Evolutionary conservation across 208 protist genomes (phyloP), one percentile per base, ranked within the genome.

Genomic region (Wallacemonas rigidus): DNA sequence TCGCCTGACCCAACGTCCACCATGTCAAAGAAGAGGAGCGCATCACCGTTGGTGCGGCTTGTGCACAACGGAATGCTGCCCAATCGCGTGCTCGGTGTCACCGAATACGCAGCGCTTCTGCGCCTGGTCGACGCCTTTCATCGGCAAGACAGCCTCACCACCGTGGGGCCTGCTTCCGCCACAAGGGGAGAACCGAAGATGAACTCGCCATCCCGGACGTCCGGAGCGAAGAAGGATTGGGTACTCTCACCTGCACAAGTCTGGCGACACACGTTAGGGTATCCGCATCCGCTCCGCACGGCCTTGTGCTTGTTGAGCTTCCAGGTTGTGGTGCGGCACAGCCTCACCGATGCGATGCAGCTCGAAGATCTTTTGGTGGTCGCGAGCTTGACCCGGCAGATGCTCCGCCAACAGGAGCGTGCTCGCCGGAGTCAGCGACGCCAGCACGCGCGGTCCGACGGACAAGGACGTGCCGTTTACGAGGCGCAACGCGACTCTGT

Each of bases 351-450:
- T 47, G 64, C 77, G 43, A 72, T 94, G 54, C 69, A 56, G 40
- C 43, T 89, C 57, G 86, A 91, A 75, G 89, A 94, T 63, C 67
- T 94, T 11, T 89, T 90, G 50, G 83, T 89, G 64, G 78, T 93
- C 47, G 75, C 80, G 47, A 82, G 74, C 48, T n/a, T 86, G 2
- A 79, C 80, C 40, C 79, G 85, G 5, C 82, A 80, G 67, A 60
- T 56, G 9, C 64, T 74, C 58, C 35, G 55, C 6, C 41, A 61
- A 41, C 72, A 64, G 45, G 36, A 58, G 17, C 41, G 63, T 14
- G 64, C 69, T 1, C 17, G 47, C 12, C 14, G 36, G 64, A 44
- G 62, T 14, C 51, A 44, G 36, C 36, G 14, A 40, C 56, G 69
- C 26, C 45, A 47, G 11, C 57, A 26, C 26, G 26, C 26, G 26